Evolutionary conservation across 768 basidiomycete genomes (phyloP), one percentile per base, ranked within the genome.

Genomic region (Russula foetens): DNA sequence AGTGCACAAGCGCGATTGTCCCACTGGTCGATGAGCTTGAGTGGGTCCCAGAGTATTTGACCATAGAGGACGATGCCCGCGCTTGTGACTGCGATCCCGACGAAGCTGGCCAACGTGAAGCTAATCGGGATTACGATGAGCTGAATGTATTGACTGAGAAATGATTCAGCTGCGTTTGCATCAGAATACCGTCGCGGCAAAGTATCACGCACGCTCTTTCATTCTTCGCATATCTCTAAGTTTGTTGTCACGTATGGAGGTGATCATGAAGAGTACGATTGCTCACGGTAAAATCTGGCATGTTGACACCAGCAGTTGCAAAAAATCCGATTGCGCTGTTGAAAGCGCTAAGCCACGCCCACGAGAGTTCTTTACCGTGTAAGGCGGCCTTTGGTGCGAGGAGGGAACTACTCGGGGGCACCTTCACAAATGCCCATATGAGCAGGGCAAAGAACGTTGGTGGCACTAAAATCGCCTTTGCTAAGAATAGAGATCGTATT

Each of bases 1-100:
- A 95, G 94, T 14, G 86, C 84, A 0, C 87, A 89, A 0, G 88
- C 85, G 33, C 93, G 84, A 71, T 90, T 93, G 66, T 88, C 82
- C 91, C 90, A 94, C 33, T 76, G 77, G 69, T 88, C 82, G 66
- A 92, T 87, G 64, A 93, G 81, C 56, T 74, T 74, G 5, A 88
- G 77, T 0, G 90, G 90, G 67, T 92, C 86, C 92, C 92, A 87
- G 65, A 80, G 66, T 66, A 76, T 71, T 51, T 74, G 67, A 26
- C 86, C 89, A 66, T 92, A 93, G n/a, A 92, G 78, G 7, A 76
- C 73, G 60, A 85, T 77, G 7, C 86, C 89, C 0, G 90, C 86
- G 11, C 84, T 84, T 1, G 92, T 90, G n/a, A 91, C 87, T 2
- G 87, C 84, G 60, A 94, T 85, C 24, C 92, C 92, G 51, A 85